These are phyloP conservation scores for Hyphodiscus sp. DNA, from an alignment of 2,329 filamentous ascomycete genomes.

Conservation along the genomic window DNA sequence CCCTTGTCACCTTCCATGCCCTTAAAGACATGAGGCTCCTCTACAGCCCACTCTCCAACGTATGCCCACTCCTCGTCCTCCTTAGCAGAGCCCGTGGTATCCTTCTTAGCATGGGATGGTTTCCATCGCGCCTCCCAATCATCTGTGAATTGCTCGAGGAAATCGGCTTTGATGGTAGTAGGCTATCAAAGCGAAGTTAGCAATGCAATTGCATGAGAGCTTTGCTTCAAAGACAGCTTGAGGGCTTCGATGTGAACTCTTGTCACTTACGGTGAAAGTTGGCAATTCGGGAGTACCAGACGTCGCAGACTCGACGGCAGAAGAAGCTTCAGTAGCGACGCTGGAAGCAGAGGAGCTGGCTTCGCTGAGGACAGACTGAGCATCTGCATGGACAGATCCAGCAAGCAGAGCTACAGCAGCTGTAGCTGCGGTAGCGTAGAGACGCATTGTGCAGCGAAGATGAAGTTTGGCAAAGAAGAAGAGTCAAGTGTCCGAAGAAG, in stretches of 20 bases:
- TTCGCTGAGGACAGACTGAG: conserved; percentile 48
- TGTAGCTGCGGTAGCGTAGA: conserved; percentile 71
- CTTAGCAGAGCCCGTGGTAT: conserved; percentile 60
- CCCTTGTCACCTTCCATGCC: conserved; percentile 94
- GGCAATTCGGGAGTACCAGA: conserved; percentile 61
- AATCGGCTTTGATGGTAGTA: conserved; percentile 80
- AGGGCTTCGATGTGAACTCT: conserved; percentile 18
- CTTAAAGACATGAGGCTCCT: conserved; percentile 86
- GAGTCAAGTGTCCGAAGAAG: conserved; percentile 18
- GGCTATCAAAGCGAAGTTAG: conserved; percentile 50
- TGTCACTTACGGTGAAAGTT: conserved; percentile 73
- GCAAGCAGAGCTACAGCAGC: conserved; percentile 69
- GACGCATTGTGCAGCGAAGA: conserved; percentile 56
- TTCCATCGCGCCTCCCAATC: conserved; percentile 95
- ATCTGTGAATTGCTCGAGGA: conserved; percentile 97
- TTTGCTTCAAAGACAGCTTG: background rate
- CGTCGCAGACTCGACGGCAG: conserved; percentile 29
- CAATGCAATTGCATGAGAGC: conserved; percentile 6
- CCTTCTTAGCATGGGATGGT: conserved; percentile 94
- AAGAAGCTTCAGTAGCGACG: conserved; percentile 32
- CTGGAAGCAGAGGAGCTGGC: conserved; percentile 34
- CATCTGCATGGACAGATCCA: conserved; percentile 61
- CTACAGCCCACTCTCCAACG: conserved; percentile 91
- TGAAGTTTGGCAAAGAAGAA: conserved; percentile 15
- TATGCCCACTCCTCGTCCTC: conserved; percentile 93